Evolutionary conservation across 176 grass and related monocot genomes (phyloP), one percentile per base, ranked within the genome.

Genomic region (Avena atlantica): DNA sequence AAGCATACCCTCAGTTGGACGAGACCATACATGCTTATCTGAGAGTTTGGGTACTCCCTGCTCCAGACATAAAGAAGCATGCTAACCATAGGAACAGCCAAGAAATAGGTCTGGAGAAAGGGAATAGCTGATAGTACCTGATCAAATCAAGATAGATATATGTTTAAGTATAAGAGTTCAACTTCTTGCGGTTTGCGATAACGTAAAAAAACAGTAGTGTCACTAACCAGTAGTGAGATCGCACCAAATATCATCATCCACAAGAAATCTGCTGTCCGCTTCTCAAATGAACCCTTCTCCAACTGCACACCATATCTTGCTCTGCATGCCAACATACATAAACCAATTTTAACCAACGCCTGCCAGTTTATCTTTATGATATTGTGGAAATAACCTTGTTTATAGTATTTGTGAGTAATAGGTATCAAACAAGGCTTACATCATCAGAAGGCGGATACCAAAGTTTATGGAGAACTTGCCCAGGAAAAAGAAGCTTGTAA

Each of bases 51-150:
- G 81, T 91, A 90, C 77, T 99, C 97, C 84, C 97, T 86, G 84
- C 97, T 99, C 97, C 97, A 99, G 56, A 99, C 82, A 97, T 97
- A 99, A 27, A 94, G 87, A 89, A 97, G 89, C 93, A 95, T 91
- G 67, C 77, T 91, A 64, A 98, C 96, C 93, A 98, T 88, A 53
- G 97, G 90, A 87, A 88, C 2, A 67, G 89, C 97, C 60, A 94
- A 80, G 17, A 79, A 66, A 40, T 15, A 36, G 63, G 40, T 63
- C 36, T 25, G 0, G 3, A 95, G 65, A 37, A 10, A 27, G 57
- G 96, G 96, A 51, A 98, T 87, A 74, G 65, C 88, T 65, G 93
- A 92, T 47, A 95, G 13, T 74, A 78, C 90, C 96, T 98, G 82
- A 86, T 78, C 68, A 48, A 86, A 89, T 34, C 0, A 79, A 69